Evolutionary conservation across 1,284 basidiomycete species (phyloP).

Genomic region (Pseudozyma tsukubaensis): DNA sequence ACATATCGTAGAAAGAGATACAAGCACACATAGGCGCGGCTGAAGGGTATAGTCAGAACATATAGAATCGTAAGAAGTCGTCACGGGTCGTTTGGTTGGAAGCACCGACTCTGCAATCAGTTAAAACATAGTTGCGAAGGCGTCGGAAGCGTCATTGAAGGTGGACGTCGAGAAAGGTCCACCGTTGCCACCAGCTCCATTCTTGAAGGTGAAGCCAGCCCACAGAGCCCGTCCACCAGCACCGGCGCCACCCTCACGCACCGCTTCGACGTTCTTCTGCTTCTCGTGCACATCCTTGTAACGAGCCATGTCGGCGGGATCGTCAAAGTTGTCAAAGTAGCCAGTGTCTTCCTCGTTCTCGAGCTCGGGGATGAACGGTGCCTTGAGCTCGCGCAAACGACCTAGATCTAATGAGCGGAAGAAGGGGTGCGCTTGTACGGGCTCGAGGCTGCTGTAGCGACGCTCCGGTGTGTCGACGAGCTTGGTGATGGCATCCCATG

Average conservation of each 20-base stretch:
- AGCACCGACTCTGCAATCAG: not conserved
- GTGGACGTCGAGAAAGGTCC: conserved; percentile 26
- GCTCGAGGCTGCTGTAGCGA: conserved; percentile 80
- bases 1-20: not conserved
- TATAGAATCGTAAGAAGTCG: not conserved
- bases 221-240: conserved; percentile 82
- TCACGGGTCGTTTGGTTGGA: too few relatives aligned
- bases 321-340: conserved; percentile 98
- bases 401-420: conserved; percentile 83
- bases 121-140: conserved; percentile 62
- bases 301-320: conserved; percentile 94
- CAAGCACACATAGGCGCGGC: conserved; percentile 9
- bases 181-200: conserved; percentile 52
- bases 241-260: conserved; percentile 75
- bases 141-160: conserved; percentile 50
- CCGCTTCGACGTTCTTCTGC: conserved; percentile 88
- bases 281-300: conserved; percentile 92
- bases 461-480: conserved; percentile 80
- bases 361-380: conserved; percentile 94
- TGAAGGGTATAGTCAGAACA: not conserved
- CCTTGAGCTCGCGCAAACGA: conserved; percentile 79
- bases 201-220: conserved; percentile 93
- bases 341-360: conserved; percentile 93
- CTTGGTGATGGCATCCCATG: conserved; percentile 96
- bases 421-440: conserved; percentile 85